Percentiles rank a stretch among this genome's conserved stretches.
Conservation (phyloP, 2,329 filamentous ascomycete species). For the Apiospora koreana region DNA sequence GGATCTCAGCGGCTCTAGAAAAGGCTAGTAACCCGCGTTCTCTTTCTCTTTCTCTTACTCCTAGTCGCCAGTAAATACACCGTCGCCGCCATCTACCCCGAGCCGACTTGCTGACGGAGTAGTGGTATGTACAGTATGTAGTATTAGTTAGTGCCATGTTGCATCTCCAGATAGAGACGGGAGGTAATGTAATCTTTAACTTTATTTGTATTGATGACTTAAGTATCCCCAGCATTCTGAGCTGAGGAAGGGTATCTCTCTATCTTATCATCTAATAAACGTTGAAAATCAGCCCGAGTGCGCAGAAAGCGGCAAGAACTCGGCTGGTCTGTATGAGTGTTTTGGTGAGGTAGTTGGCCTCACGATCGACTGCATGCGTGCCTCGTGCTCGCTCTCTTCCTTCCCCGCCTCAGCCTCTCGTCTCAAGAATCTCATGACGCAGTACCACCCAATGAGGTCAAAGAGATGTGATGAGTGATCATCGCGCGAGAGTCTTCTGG, state of each 20-base stretch:
- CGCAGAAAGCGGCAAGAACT: not conserved
- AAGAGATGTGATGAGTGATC: not conserved
- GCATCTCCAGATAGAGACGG: not conserved
- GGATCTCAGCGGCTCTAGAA: not conserved
- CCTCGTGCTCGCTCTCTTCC: not conserved
- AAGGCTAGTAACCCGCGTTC: not conserved
- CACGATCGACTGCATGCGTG: not conserved
- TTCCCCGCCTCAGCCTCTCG: not conserved
- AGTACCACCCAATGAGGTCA: not conserved
- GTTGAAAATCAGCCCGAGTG: not conserved
- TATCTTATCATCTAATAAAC: constrained; percentile 1
- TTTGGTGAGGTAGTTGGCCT: not conserved
- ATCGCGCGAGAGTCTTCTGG: not conserved
- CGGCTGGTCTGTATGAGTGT: not conserved
- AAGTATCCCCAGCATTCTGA: not conserved
- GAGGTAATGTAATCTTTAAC: not conserved
- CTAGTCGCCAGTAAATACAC: not conserved
- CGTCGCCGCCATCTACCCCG: not conserved
- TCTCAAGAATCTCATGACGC: not conserved
- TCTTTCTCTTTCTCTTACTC: too few species aligned
- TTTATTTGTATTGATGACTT: not conserved
- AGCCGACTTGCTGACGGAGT: not conserved
- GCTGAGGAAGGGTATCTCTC: not conserved
- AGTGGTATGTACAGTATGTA: too few species aligned
- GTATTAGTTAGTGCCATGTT: not conserved